Percentiles rank a stretch among this genome's conserved stretches.
Conservation (phyloP, 2,329 filamentous ascomycete genomes). For the Dryadomyces sulphureus region DNA sequence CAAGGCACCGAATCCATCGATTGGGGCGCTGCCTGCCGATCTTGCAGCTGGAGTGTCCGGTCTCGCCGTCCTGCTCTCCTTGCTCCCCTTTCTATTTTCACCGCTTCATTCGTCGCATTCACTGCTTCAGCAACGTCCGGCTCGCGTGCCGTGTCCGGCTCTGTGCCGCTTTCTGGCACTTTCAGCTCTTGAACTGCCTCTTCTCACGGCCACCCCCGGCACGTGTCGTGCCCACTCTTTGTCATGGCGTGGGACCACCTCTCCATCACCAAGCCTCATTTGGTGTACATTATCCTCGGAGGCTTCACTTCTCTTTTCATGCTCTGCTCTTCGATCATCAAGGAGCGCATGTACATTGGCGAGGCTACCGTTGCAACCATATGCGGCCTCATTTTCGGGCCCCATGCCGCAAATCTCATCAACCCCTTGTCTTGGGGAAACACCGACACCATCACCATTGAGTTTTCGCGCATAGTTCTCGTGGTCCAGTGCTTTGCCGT, state of each 20-base stretch:
- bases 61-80: background rate
- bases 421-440: constrained; percentile 66
- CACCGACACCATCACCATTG: constrained; percentile 72
- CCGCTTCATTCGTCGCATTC: background rate
- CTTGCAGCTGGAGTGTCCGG: background rate
- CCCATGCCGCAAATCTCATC: constrained; percentile 69
- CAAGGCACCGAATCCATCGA: constrained; percentile 13
- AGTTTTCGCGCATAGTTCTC: constrained; percentile 78
- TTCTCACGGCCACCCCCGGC: background rate
- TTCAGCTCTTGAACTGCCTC: background rate
- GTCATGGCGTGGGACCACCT: constrained; percentile 68
- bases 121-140: background rate
- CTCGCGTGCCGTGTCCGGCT: background rate
- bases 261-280: constrained; percentile 80
- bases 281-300: constrained; percentile 97
- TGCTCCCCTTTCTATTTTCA: background rate
- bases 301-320: constrained; percentile 98
- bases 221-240: background rate
- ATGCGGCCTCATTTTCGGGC: constrained; percentile 79
- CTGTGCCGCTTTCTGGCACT: background rate
- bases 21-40: constrained; percentile 11
- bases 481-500: constrained; percentile 89
- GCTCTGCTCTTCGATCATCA: constrained; percentile 94
- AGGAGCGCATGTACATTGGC: constrained; percentile 96
- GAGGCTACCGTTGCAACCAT: constrained; percentile 90